These are phyloP conservation scores for Amphirosellinia nigrospora DNA, from an alignment of 495 filamentous ascomycete species.

Conservation along the genomic window DNA sequence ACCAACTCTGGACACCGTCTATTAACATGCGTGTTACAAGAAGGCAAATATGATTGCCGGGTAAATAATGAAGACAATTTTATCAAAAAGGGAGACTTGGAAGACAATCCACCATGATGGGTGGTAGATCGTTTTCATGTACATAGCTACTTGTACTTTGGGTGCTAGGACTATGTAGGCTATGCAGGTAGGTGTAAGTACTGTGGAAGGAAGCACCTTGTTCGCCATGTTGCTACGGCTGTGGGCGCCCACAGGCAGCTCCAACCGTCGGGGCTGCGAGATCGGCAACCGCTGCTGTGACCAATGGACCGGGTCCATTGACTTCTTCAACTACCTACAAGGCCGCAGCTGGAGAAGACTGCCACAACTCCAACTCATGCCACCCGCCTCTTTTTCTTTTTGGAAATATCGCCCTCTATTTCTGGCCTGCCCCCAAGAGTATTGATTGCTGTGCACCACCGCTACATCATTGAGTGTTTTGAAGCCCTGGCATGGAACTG, in stretches of 20 bases:
- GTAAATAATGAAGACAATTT: no score
- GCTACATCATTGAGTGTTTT: not conserved
- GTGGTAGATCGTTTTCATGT: no score
- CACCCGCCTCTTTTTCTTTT: not conserved
- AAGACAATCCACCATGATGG: no score
- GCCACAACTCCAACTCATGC: not conserved
- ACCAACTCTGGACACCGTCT: not conserved
- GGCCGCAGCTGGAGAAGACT: conserved; percentile 6
- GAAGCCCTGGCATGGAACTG: conserved; percentile 50
- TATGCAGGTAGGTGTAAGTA: no score
- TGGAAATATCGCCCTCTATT: not conserved
- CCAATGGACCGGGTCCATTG: conserved; percentile 14
- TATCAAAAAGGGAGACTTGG: no score
- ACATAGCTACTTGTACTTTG: no score
- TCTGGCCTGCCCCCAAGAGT: not conserved
- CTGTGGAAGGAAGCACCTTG: not conserved
- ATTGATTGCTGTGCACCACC: not conserved
- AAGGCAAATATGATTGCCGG: no score
- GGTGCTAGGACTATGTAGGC: not conserved
- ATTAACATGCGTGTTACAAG: no score
- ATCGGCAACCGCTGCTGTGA: conserved; percentile 24
- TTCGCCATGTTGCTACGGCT: not conserved
- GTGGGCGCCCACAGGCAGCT: not conserved
- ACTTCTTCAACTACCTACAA: conserved; percentile 8
- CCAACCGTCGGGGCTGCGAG: conserved; percentile 13